Base-by-base conservation (phyloP, 2,329 filamentous ascomycete genomes). In the Trichoderma oligosporum region DNA sequence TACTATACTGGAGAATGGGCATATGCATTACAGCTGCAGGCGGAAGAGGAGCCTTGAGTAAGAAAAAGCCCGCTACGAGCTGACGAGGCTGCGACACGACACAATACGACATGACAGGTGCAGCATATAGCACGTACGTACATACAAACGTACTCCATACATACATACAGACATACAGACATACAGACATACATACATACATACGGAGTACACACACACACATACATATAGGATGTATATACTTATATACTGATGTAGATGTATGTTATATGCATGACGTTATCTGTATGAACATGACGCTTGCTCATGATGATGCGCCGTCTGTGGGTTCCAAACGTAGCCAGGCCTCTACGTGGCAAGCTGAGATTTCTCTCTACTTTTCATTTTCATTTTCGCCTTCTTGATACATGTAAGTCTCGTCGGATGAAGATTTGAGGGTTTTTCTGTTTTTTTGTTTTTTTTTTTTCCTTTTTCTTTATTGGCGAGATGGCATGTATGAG, bases 331-430 rank as follows among this genome's bases (percentile, higher is more conserved):
- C 33, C 33, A 3, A 31, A 45, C 51, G 41, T 22, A 31, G 39
- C 51, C 39, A 45, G 51, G 51, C 24, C 35, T 14, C 51, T 45
- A 55, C 51, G 51, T 55, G 51, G 51, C 51, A 24, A 38, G 51
- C 51, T 45, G 51, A 35, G 51, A 29, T 25, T 18, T 44, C 11
- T 31, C 5, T 5, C 27, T n/a, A n/a, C n/a, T n/a, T n/a, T n/a
- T n/a, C n/a, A n/a, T n/a, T n/a, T n/a, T n/a, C n/a, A n/a, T n/a
- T n/a, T n/a, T n/a, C n/a, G n/a, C n/a, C n/a, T n/a, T n/a, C n/a
- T n/a, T n/a, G n/a, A n/a, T n/a, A n/a, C n/a, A 4, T 22, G 35
- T 38, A 31, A 41, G 4, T 27, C 11, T 25, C 18, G 14, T 16
- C n/a, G 16, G 5, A 7, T 18, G 5, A 2, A 36, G 6, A 36